These are phyloP conservation scores for Lentinus tigrinus DNA, from an alignment of 768 basidiomycete species.

Conservation along the genomic window DNA sequence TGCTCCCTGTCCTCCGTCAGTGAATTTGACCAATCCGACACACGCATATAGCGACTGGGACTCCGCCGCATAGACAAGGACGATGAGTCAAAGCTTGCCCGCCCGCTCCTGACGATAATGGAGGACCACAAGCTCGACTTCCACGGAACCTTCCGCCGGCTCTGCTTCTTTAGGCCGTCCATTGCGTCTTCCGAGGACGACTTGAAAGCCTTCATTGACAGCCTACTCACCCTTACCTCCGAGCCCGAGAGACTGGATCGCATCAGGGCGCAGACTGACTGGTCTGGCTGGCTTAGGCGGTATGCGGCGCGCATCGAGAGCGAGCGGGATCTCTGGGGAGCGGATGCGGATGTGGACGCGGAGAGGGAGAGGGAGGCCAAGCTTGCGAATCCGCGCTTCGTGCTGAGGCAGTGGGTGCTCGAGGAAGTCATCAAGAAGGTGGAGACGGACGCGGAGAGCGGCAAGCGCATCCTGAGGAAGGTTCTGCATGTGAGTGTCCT, in stretches of 20 bases:
- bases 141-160: slow-evolving; percentile 75
- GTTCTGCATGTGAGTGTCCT: slow-evolving; percentile 72
- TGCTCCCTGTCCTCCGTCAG: background rate
- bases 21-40: background rate
- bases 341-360: slow-evolving; percentile 29
- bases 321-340: slow-evolving; percentile 49
- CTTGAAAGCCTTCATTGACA: slow-evolving; percentile 43
- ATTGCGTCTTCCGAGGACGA: slow-evolving; percentile 10
- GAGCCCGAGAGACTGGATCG: slow-evolving; percentile 45
- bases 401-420: slow-evolving; percentile 92
- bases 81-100: slow-evolving; percentile 63
- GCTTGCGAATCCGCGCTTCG: slow-evolving; percentile 83
- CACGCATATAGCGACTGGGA: slow-evolving; percentile 63
- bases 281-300: slow-evolving; percentile 60
- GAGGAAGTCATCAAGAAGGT: slow-evolving; percentile 86
- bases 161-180: slow-evolving; percentile 60
- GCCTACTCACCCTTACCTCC: slow-evolving; percentile 47
- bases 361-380: slow-evolving; percentile 54
- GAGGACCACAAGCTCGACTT: slow-evolving; percentile 80
- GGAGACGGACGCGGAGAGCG: slow-evolving; percentile 61
- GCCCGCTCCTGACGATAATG: slow-evolving; percentile 74
- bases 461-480: slow-evolving; percentile 71
- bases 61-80: slow-evolving; percentile 51
- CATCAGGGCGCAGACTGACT: slow-evolving; percentile 47
- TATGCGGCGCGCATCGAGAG: slow-evolving; percentile 59